phyloP scores from a whole-genome alignment of 106 monocot species.

The Amphibolis antarctica region DNA sequence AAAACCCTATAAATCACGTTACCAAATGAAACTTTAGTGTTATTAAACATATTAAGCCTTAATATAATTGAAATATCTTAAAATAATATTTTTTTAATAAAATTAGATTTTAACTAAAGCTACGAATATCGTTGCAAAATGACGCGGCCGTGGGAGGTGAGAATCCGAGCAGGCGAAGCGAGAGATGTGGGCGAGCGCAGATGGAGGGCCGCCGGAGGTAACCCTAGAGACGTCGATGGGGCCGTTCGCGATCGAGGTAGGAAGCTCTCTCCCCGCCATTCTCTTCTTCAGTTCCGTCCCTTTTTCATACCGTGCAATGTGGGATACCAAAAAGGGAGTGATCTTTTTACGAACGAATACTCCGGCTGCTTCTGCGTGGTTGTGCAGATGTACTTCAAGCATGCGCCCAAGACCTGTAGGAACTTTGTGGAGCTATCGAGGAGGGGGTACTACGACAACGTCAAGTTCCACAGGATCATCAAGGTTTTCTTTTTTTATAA shows the following conservation, averaged over 20 bases:
- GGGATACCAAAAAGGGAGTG: not conserved
- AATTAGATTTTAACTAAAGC: no score
- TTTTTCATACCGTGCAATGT: not conserved
- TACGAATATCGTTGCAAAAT: no score
- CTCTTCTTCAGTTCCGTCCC: not conserved
- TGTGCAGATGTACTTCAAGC: conserved; percentile 96
- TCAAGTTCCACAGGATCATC: conserved; percentile 94
- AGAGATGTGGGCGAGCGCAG: conserved; percentile 59
- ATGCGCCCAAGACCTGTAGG: conserved; percentile 85
- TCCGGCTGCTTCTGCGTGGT: not conserved
- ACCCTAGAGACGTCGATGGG: conserved; percentile 88
- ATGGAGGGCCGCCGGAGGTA: conserved; percentile 82
- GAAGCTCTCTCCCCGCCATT: not conserved
- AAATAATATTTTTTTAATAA: no score
- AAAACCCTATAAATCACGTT: no score
- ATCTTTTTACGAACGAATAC: not conserved
- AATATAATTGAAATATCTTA: no score
- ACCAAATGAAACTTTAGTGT: no score
- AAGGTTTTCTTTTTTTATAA: conserved; percentile 38
- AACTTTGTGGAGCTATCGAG: conserved; percentile 94
- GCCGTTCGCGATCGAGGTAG: conserved; percentile 68
- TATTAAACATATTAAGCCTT: no score
- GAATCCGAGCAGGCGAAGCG: not conserved
- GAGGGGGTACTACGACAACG: conserved; percentile 94
- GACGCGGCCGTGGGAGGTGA: no score